Evolutionary conservation across 305 asterid genomes (phyloP), one percentile per base, ranked within the genome.

Genomic region (Rubia peregrina): DNA sequence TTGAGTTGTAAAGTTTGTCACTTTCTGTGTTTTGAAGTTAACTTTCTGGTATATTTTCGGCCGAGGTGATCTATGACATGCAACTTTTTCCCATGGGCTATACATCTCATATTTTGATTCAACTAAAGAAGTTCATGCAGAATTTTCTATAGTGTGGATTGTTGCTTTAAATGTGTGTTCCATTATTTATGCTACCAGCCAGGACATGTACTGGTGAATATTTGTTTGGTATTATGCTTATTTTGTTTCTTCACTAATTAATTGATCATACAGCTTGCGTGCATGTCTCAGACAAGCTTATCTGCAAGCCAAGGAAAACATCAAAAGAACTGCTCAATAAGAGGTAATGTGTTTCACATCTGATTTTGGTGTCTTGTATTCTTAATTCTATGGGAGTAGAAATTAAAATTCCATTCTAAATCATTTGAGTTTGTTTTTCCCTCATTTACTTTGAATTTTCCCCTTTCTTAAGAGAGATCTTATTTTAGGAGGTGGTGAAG

Each of bases 401-500:
- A 22, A 41, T 33, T 68, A 17, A 48, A 17, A 0, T 26, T 46
- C 33, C 8, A 22, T 66, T 46, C 8, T 1, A 8, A 7, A 46
- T 24, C n/a, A n/a, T n/a, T n/a, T n/a, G n/a, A n/a, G n/a, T n/a
- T n/a, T n/a, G n/a, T n/a, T n/a, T n/a, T n/a, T n/a, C n/a, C n/a
- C n/a, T n/a, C n/a, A n/a, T n/a, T n/a, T n/a, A n/a, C n/a, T n/a
- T n/a, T n/a, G n/a, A n/a, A n/a, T n/a, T n/a, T n/a, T n/a, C 7
- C 40, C 38, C 12, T 17, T 17, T 63, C 19, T 80, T 60, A 88
- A 91, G 98, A 85, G 98, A 80, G 93, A 89, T 83, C 92, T 91
- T 66, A 95, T 93, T 74, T 76, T 94, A 81, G 98, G 98, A 74
- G 97, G 96, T 76, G 98, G 98, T 51, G 95, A 82, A 84, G 98